These are phyloP conservation scores for Lasiodiplodia hormozganensis DNA, from an alignment of 2,329 filamentous ascomycete genomes.

Conservation along the genomic window DNA sequence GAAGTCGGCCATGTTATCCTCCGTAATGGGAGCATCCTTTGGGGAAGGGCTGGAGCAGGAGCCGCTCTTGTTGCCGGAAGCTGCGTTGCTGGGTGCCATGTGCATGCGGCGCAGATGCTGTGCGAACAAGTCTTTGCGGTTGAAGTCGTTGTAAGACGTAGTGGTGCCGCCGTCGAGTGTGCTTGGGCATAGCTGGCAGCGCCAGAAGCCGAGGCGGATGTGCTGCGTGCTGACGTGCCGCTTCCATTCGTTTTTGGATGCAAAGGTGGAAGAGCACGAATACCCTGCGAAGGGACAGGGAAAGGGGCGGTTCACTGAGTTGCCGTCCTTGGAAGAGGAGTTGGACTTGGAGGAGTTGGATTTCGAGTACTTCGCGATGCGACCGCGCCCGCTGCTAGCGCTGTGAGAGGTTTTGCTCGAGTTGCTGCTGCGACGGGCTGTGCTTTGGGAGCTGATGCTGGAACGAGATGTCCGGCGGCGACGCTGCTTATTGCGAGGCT, in stretches of 20 bases:
- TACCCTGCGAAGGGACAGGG: constrained; percentile 80
- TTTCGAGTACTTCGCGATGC: constrained; percentile 19
- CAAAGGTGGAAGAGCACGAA: constrained; percentile 75
- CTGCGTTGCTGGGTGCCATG: constrained; percentile 53
- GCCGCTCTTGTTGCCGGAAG: constrained; percentile 46
- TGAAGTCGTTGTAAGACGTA: constrained; percentile 70
- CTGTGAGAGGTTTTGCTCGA: background rate
- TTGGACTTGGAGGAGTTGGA: background rate
- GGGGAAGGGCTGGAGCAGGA: constrained; percentile 25
- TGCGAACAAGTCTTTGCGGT: constrained; percentile 89
- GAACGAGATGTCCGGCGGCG: constrained; percentile 40
- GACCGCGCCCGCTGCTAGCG: constrained; percentile 4
- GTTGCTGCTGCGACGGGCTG: constrained; percentile 4
- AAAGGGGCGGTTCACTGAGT: constrained; percentile 62
- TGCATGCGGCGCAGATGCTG: constrained; percentile 92
- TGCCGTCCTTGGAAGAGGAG: constrained; percentile 22
- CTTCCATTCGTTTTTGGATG: constrained; percentile 94
- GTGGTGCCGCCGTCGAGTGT: constrained; percentile 40
- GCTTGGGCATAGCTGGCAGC: constrained; percentile 70
- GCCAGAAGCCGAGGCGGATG: constrained; percentile 74
- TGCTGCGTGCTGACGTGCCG: constrained; percentile 85
- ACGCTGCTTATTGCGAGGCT: constrained; percentile 35
- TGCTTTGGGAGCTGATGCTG: constrained; percentile 33
- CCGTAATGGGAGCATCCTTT: constrained; percentile 42
- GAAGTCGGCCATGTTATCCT: constrained; percentile 63